Evolutionary conservation across 2,329 filamentous ascomycete species (phyloP).

Genomic region (Dryadomyces quercivorus): DNA sequence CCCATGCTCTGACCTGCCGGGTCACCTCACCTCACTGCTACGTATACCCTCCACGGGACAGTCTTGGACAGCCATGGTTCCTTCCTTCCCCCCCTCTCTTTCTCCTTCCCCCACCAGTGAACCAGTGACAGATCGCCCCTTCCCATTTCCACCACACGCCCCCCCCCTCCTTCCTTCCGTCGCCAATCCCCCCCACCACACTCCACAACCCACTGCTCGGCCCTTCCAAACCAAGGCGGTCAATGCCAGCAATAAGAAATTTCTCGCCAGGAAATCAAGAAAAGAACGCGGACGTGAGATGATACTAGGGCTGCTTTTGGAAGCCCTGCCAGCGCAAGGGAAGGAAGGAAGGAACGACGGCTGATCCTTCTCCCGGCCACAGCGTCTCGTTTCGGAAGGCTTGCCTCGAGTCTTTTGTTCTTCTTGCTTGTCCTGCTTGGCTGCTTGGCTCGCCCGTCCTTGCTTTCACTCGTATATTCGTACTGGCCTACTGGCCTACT

Average conservation of each 20-base stretch:
- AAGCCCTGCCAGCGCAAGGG: neutral
- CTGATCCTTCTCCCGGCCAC: no score
- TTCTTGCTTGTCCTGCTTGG: neutral
- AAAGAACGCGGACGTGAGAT: neutral
- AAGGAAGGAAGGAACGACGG: neutral
- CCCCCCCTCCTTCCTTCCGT: constrained; percentile 5
- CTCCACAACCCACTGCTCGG: constrained; percentile 1
- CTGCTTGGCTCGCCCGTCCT: neutral
- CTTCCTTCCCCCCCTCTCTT: neutral
- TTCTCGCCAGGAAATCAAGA: neutral
- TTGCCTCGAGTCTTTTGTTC: neutral
- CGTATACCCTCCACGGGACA: neutral
- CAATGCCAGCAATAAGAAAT: constrained; percentile 1
- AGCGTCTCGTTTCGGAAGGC: neutral
- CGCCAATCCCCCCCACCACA: constrained; percentile 2
- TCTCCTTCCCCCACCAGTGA: neutral
- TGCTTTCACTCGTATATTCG: neutral
- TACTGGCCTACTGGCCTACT: no score
- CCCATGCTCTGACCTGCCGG: no score
- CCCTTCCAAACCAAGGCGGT: constrained; percentile 2
- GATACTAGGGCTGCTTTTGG: no score
- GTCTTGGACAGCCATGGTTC: no score
- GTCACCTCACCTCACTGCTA: neutral
- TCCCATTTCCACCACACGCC: constrained; percentile 4
- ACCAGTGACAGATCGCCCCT: constrained; percentile 5